These are phyloP conservation scores for Areca catechu DNA, from an alignment of 176 grass and related monocot genomes.

Conservation along the genomic window DNA sequence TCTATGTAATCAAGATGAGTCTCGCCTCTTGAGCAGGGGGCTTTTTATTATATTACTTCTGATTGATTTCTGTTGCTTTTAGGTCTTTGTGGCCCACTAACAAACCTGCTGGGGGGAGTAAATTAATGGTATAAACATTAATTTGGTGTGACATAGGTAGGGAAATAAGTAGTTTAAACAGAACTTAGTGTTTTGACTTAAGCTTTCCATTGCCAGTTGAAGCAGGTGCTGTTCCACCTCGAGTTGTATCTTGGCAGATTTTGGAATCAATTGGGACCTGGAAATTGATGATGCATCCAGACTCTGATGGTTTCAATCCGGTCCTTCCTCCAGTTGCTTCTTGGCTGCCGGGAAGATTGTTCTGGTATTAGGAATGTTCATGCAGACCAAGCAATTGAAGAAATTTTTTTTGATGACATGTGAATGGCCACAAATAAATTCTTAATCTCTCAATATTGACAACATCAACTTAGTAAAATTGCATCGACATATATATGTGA, in stretches of 20 bases:
- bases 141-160: not conserved
- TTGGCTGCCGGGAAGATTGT: slow-evolving; percentile 22
- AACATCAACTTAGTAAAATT: slow-evolving; percentile 94
- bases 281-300: slow-evolving; percentile 83
- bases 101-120: too few species aligned
- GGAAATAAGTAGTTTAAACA: not conserved
- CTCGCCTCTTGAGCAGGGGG: too few species aligned
- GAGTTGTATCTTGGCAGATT: slow-evolving; percentile 75
- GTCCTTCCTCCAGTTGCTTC: slow-evolving; percentile 49
- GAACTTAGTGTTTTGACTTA: slow-evolving; percentile 19
- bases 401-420: slow-evolving; percentile 1
- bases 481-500: slow-evolving; percentile 78
- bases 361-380: slow-evolving; percentile 22
- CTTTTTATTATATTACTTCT: too few species aligned
- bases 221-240: slow-evolving; percentile 48
- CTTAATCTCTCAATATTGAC: slow-evolving; percentile 86
- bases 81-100: too few species aligned
- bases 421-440: slow-evolving; percentile 89
- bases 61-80: too few species aligned
- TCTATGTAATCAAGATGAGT: too few species aligned
- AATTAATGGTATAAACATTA: not conserved
- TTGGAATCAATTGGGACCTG: slow-evolving; percentile 59
- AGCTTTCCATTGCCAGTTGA: slow-evolving; percentile 51
- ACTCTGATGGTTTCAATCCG: slow-evolving; percentile 59
- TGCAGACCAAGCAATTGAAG: not conserved